Base-by-base conservation (phyloP, 768 basidiomycete species). In the Phlegmacium glaucopus region DNA sequence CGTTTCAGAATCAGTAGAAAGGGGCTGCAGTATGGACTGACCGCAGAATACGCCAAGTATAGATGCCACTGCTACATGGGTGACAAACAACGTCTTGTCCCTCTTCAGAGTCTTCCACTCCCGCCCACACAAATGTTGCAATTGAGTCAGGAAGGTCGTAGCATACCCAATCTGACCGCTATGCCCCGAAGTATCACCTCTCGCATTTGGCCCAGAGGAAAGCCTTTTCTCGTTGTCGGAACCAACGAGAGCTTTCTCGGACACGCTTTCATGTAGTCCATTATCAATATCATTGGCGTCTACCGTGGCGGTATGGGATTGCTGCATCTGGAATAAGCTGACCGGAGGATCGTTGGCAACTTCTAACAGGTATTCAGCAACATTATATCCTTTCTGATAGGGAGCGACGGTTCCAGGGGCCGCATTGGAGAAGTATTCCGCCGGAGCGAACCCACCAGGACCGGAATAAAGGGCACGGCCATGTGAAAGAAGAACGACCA, bases 281-380 rank as follows among this genome's bases (percentile, higher is more conserved):
- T 10, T n/a, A 34, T 4, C 6, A n/a, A 4, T 6, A 34, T n/a
- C n/a, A 6, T 34, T n/a, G 32, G 11, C 32, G 3, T 34, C 32
- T 10, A 34, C 32, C 6, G 32, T 6, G 37, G 15, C 10, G 12
- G 27, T 48, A 13, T 53, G 47, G 13, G 38, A 32, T 25, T 43
- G 27, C 36, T 53, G 54, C 16, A 56, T 36, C 45, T 63, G 68
- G 70, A 81, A 79, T 1, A 81, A 61, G 26, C 63, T 64, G 6
- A 74, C 67, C 11, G 80, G 77, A 1, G 81, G 75, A 41, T 81
- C 80, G 56, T 81, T 85, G 1, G 93, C 93, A 43, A 97, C 77
- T 54, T 96, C 94, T 16, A 97, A 74, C 9, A 96, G 76, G 58
- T 94, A 90, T 62, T 97, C 94, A 0, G 94, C 93, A 13, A 94